Base-by-base conservation (phyloP, 441 rosid species). In the Pelargonium exstipulatum region DNA sequence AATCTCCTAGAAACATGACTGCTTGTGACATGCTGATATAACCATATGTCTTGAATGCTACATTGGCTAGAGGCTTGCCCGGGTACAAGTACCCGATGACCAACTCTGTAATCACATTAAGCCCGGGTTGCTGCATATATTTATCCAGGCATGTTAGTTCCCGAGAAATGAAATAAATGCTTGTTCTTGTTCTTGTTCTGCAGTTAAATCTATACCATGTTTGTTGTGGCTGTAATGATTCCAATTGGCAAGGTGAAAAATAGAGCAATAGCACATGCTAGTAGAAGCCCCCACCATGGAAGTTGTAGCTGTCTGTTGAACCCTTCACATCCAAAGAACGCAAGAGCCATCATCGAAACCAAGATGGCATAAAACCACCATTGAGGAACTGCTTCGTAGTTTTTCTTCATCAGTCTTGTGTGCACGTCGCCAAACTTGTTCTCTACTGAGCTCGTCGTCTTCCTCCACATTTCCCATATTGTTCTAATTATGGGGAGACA, bases 1-100 rank as follows among this genome's bases (percentile, higher is more conserved):
- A 73, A 29, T 67, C 76, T 20, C 22, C n/a, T 0, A 73, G 67
- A 43, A 73, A 73, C 49, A 35, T 5, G 10, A 73, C 10, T 3
- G 76, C 67, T 62, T 73, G 76, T 1, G 51, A 7, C 71, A 73
- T 66, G 71, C 76, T 73, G 45, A 73, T 73, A n/a, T 62, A 45
- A n/a, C 71, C 76, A 20, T 58, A 73, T 0, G 71, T 67, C 64
- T 73, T 73, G 67, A 73, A 73, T 0, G 71, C 63, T 17, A 73
- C 48, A 35, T 73, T 73, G 2, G 76, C 76, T 8, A 73, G 45
- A 2, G 76, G 76, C 63, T 63, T 61, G 2, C 76, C 76, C 0
- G 76, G 76, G 16, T 73, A 73, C 71, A 72, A 12, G 67, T 72
- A 72, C 12, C 76, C 76, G 9, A 73, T 73, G n/a, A 73, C 37